phyloP scores from a whole-genome alignment of 1,139 yeast genomes.

The Yamadazyma dendronema region DNA sequence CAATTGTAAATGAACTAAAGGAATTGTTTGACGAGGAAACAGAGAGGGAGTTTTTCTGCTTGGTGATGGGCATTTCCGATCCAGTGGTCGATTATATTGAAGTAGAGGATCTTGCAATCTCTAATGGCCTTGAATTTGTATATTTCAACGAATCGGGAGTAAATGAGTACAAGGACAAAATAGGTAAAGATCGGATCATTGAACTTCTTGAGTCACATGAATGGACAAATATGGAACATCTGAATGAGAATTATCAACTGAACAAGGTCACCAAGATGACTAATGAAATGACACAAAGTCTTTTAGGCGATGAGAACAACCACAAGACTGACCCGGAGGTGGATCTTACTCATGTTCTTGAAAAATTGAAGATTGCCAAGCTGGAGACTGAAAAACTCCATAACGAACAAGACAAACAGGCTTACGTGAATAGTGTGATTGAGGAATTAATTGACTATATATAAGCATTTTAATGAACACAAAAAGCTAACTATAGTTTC shows the following conservation, averaged over 20 bases:
- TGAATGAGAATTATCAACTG: constrained; percentile 26
- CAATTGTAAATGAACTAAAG: constrained; percentile 17
- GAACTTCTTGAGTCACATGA: constrained; percentile 43
- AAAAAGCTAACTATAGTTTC: constrained; percentile 14
- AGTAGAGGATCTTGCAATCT: constrained; percentile 30
- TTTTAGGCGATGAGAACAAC: constrained; percentile 2
- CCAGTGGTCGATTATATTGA: too few relatives aligned
- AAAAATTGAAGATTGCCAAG: constrained; percentile 31
- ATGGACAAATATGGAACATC: constrained; percentile 32
- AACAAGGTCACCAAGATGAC: constrained; percentile 1
- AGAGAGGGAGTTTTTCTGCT: constrained; percentile 25
- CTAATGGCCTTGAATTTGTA: constrained; percentile 33
- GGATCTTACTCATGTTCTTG: constrained; percentile 29
- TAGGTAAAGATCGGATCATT: constrained; percentile 29
- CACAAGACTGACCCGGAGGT: constrained; percentile 9
- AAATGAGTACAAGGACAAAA: constrained; percentile 27
- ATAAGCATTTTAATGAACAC: constrained; percentile 11
- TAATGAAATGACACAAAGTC: neutral
- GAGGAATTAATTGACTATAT: constrained; percentile 40
- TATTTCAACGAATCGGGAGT: constrained; percentile 22
- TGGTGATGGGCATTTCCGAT: constrained; percentile 23
- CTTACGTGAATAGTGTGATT: constrained; percentile 33
- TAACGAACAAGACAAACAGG: constrained; percentile 23
- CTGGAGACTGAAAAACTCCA: constrained; percentile 24
- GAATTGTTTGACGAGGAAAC: constrained; percentile 12